A percentile compares a stretch with the other conserved stretches of the same genome.
Evolutionary conservation across 2,329 filamentous ascomycete genomes (phyloP).

Genomic region (Apiospora sp.): DNA sequence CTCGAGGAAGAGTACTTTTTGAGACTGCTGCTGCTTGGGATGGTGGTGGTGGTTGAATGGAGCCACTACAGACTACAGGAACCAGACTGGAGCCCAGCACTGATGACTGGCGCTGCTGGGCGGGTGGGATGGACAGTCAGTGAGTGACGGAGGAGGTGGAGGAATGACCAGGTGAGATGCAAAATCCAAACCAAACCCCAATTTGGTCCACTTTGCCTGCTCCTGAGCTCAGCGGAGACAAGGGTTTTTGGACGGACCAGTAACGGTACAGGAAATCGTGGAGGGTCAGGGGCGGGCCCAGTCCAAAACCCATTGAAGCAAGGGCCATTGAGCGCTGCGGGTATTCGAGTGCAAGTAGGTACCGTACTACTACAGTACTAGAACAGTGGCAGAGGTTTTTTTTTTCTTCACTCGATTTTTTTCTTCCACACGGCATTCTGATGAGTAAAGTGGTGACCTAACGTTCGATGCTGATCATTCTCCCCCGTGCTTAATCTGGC

Average conservation of each 20-base stretch:
- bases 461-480: background rate
- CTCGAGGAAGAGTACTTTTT: constrained; percentile 23
- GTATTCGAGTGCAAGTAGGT: background rate
- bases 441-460: background rate
- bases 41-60: constrained; percentile 16
- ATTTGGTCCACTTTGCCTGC: constrained; percentile 20
- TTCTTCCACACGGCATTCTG: background rate
- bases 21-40: constrained; percentile 14
- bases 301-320: constrained; percentile 15
- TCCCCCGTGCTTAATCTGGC: background rate
- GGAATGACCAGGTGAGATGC: constrained; percentile 21
- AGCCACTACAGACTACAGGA: background rate
- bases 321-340: constrained; percentile 4
- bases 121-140: constrained; percentile 7
- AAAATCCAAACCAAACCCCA: constrained; percentile 19
- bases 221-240: background rate
- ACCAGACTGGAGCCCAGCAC: constrained; percentile 15
- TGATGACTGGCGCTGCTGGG: constrained; percentile 11
- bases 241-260: constrained; percentile 14
- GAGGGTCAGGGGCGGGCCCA: constrained; percentile 13
- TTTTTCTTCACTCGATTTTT: no score
- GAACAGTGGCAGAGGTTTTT: no score
- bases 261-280: constrained; percentile 14
- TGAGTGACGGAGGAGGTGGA: constrained; percentile 18
- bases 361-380: background rate